Evolutionary conservation across 805 yeast species (phyloP).

Genomic region (Spathaspora sp.): DNA sequence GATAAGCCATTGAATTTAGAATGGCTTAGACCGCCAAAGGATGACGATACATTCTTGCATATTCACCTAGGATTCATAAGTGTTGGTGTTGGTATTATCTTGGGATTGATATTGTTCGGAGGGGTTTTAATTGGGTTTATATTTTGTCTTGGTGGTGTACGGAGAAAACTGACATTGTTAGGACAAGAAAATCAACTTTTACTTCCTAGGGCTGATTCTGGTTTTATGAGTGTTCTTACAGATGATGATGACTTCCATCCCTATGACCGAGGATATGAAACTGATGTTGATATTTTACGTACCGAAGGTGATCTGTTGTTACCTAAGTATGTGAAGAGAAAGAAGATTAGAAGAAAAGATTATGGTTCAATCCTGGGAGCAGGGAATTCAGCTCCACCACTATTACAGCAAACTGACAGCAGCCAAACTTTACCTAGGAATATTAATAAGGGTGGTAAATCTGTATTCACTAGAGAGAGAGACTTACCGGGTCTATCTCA

Average conservation of each 20-base stretch:
- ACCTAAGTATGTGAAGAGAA: conserved; percentile 17
- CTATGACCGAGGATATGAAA: conserved; percentile 40
- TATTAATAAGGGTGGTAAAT: conserved; percentile 16
- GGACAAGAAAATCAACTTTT: conserved; percentile 8
- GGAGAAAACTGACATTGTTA: conserved; percentile 1
- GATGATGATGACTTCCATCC: conserved; percentile 20
- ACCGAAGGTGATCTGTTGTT: conserved; percentile 29
- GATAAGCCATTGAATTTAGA: conserved; percentile 64
- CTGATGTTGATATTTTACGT: conserved; percentile 35
- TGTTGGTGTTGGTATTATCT: conserved; percentile 59
- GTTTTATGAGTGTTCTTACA: conserved; percentile 35
- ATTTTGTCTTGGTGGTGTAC: conserved; percentile 13
- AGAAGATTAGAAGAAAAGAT: conserved; percentile 11
- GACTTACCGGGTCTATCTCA: conserved; percentile 12
- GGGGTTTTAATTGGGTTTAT: conserved; percentile 17
- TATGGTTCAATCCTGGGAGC: conserved; percentile 14
- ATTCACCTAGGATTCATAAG: conserved; percentile 67
- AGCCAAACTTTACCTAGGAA: conserved; percentile 19
- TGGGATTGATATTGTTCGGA: conserved; percentile 50
- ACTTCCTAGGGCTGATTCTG: conserved; percentile 17
- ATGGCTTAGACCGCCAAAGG: conserved; percentile 51
- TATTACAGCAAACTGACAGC: neutral
- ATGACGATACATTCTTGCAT: conserved; percentile 42
- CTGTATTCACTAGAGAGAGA: conserved; percentile 17
- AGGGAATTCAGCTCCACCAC: neutral